Evolutionary conservation across 768 basidiomycete genomes (phyloP).

Genomic region (Termitomyces sp.): DNA sequence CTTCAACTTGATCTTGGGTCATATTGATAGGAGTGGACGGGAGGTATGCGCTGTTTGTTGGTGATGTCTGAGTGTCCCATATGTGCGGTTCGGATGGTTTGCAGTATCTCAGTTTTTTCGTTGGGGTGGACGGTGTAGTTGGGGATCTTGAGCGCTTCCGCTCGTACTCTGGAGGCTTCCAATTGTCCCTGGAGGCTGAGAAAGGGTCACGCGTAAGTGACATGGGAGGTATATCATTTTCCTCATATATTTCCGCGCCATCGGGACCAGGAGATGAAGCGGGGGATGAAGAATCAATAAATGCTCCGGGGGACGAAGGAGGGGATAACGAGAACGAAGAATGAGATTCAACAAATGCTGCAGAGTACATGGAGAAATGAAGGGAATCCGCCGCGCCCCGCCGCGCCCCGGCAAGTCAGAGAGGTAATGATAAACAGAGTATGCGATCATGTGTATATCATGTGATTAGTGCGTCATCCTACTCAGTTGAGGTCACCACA

Average conservation of each 20-base stretch:
- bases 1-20: slow-evolving; percentile 28
- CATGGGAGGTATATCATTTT: slow-evolving; percentile 11
- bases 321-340: slow-evolving; percentile 46
- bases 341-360: neutral
- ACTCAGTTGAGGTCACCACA: no score
- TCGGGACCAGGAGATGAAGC: slow-evolving; percentile 26
- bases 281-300: slow-evolving; percentile 25
- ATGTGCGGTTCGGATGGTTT: neutral
- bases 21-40: neutral
- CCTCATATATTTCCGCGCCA: slow-evolving; percentile 9
- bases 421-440: slow-evolving; percentile 6
- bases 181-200: slow-evolving; percentile 39
- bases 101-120: slow-evolving; percentile 14
- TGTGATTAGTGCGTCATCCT: slow-evolving; percentile 15
- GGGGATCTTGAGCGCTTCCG: slow-evolving; percentile 22
- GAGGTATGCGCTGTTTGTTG: neutral
- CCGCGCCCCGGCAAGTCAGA: no score
- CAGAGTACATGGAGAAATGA: slow-evolving; percentile 13
- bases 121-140: slow-evolving; percentile 11
- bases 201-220: slow-evolving; percentile 47
- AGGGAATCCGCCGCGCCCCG: neutral
- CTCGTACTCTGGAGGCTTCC: slow-evolving; percentile 42
- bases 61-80: neutral
- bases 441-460: no score
- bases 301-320: slow-evolving; percentile 41